phyloP scores from a whole-genome alignment of 192 early-diverging fungal genomes.

The Umbelopsis ramanniana region DNA sequence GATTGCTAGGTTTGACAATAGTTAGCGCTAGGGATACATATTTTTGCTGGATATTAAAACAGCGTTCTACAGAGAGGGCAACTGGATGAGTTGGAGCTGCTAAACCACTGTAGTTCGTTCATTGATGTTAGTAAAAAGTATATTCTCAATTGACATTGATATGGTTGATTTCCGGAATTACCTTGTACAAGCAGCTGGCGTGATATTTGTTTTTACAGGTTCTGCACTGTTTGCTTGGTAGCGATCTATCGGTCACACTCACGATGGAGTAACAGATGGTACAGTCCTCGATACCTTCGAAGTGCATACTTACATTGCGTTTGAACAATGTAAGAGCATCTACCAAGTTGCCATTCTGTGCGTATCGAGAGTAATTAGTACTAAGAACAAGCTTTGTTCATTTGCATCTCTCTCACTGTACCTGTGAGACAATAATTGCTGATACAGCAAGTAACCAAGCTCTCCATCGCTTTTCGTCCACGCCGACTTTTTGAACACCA shows the following conservation, averaged over 20 bases:
- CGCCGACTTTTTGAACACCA: slow-evolving; percentile 66
- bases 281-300: slow-evolving; percentile 97
- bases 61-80: slow-evolving; percentile 63
- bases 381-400: slow-evolving; percentile 17
- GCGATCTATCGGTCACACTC: slow-evolving; percentile 79
- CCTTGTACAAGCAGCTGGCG: slow-evolving; percentile 89
- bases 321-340: slow-evolving; percentile 80
- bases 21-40: too few relatives aligned
- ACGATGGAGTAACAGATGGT: slow-evolving; percentile 98
- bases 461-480: slow-evolving; percentile 68
- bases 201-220: slow-evolving; percentile 98
- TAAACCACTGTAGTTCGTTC: slow-evolving; percentile 53
- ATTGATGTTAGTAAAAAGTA: not conserved
- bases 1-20: too few relatives aligned
- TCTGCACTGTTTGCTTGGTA: slow-evolving; percentile 88
- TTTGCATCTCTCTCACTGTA: slow-evolving; percentile 35
- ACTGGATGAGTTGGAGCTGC: slow-evolving; percentile 62
- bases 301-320: slow-evolving; percentile 89
- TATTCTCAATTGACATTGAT: not conserved
- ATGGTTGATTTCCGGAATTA: slow-evolving; percentile 8
- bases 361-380: slow-evolving; percentile 52
- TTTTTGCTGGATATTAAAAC: slow-evolving; percentile 38
- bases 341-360: slow-evolving; percentile 79
- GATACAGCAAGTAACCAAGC: slow-evolving; percentile 63
- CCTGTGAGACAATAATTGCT: slow-evolving; percentile 49